phyloP scores from a whole-genome alignment of 371 early-diverging fungal species.

The Mortierella sp. region DNA sequence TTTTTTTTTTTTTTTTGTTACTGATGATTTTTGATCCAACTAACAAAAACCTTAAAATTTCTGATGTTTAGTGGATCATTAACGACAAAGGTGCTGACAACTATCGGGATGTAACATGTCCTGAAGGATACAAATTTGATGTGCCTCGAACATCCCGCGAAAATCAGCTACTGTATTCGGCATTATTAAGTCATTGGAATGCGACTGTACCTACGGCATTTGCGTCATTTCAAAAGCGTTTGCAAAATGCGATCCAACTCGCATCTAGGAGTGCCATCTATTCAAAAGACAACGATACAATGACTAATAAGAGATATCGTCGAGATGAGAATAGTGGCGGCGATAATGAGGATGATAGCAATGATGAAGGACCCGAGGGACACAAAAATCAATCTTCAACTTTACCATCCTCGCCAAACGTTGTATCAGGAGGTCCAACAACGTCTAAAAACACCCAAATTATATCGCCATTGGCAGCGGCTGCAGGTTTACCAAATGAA shows the following conservation, averaged over 20 bases:
- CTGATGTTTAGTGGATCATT: conserved; percentile 44
- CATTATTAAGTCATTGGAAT: conserved; percentile 27
- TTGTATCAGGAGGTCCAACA: background rate
- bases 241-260: background rate
- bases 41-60: background rate
- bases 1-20: background rate
- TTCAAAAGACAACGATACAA: background rate
- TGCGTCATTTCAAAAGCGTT: background rate
- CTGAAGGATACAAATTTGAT: conserved; percentile 39
- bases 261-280: background rate
- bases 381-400: background rate
- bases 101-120: conserved; percentile 50
- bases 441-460: background rate
- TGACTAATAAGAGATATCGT: background rate
- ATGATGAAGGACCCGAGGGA: background rate
- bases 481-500: background rate
- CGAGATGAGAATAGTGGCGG: background rate
- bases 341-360: conserved; percentile 3
- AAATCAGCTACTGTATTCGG: conserved; percentile 26
- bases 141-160: conserved; percentile 48
- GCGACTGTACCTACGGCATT: conserved; percentile 11
- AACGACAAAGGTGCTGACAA: conserved; percentile 37
- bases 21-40: background rate
- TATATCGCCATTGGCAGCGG: background rate
- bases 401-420: background rate